phyloP scores from a whole-genome alignment of 768 basidiomycete species.

The Leccinum pellstonianum region DNA sequence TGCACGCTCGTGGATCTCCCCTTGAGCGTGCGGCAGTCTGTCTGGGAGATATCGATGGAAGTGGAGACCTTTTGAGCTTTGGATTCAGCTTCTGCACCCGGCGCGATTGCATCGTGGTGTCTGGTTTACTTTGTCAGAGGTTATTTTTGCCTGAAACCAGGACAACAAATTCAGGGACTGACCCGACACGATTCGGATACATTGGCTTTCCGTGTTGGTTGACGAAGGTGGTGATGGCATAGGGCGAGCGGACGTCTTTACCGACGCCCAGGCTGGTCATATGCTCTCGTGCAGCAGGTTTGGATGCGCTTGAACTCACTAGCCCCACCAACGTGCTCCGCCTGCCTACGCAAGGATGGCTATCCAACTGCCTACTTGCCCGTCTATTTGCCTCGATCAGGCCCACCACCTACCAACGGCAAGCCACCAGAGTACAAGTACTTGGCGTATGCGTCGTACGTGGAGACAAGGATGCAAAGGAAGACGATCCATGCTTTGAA shows the following conservation, averaged over 20 bases:
- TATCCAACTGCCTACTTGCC: no score
- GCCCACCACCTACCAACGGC: no score
- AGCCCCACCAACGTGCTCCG: no score
- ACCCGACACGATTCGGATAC: slow-evolving; percentile 65
- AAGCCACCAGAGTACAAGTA: no score
- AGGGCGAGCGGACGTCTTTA: slow-evolving; percentile 68
- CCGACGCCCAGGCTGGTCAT: slow-evolving; percentile 71
- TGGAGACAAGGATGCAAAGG: no score
- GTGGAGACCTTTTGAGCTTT: slow-evolving; percentile 33
- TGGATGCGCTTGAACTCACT: no score
- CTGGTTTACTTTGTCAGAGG: slow-evolving; percentile 31
- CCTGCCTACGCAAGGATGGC: no score
- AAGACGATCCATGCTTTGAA: no score
- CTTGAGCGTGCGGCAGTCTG: slow-evolving; percentile 38
- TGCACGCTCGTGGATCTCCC: slow-evolving; percentile 70
- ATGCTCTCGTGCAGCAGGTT: slow-evolving; percentile 62
- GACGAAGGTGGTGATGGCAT: slow-evolving; percentile 74
- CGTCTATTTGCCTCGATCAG: no score
- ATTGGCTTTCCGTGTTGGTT: slow-evolving; percentile 72
- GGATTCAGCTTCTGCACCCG: slow-evolving; percentile 53
- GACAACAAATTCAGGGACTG: slow-evolving; percentile 29
- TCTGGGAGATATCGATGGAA: slow-evolving; percentile 35
- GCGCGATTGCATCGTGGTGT: slow-evolving; percentile 59
- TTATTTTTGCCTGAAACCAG: slow-evolving; percentile 1
- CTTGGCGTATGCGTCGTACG: no score